Percentiles rank a stretch among this genome's conserved stretches.
These are phyloP conservation scores for Starmerella etchellsii DNA, from an alignment of 805 yeast genomes.

Conservation along the genomic window DNA sequence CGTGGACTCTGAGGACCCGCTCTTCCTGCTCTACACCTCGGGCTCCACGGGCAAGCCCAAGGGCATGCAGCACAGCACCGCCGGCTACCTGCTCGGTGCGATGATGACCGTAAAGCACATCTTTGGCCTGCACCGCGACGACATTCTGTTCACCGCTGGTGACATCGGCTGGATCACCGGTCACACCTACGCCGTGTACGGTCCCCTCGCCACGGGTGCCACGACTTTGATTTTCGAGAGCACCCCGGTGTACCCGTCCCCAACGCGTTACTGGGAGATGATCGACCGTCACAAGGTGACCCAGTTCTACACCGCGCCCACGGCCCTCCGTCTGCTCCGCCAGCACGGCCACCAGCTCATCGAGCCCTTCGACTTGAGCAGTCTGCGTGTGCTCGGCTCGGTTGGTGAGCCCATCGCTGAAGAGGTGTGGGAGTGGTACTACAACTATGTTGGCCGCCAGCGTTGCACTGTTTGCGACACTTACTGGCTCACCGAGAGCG, in stretches of 20 bases:
- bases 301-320: slow-evolving; percentile 97
- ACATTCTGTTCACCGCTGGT: slow-evolving; percentile 89
- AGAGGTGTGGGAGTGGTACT: slow-evolving; percentile 98
- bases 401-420: slow-evolving; percentile 99
- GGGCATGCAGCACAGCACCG: slow-evolving; percentile 93
- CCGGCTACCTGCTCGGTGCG: slow-evolving; percentile 89
- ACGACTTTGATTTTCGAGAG: slow-evolving; percentile 92
- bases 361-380: slow-evolving; percentile 65
- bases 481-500: slow-evolving; percentile 98
- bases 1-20: slow-evolving; percentile 84
- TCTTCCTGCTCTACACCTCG: slow-evolving; percentile 89
- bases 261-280: slow-evolving; percentile 93
- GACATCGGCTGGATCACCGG: slow-evolving; percentile 99
- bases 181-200: slow-evolving; percentile 89
- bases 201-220: slow-evolving; percentile 80
- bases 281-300: slow-evolving; percentile 83
- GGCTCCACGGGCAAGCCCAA: slow-evolving; percentile 98
- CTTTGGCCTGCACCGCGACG: slow-evolving; percentile 82
- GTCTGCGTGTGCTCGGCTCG: slow-evolving; percentile 87
- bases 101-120: slow-evolving; percentile 82
- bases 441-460: slow-evolving; percentile 78
- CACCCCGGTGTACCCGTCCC: slow-evolving; percentile 93
- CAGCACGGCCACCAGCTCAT: slow-evolving; percentile 82
- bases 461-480: slow-evolving; percentile 89
- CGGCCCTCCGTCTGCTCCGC: slow-evolving; percentile 82